Conservation (phyloP, 208 protist genomes). For the Trypanosoma boissoni region DNA sequence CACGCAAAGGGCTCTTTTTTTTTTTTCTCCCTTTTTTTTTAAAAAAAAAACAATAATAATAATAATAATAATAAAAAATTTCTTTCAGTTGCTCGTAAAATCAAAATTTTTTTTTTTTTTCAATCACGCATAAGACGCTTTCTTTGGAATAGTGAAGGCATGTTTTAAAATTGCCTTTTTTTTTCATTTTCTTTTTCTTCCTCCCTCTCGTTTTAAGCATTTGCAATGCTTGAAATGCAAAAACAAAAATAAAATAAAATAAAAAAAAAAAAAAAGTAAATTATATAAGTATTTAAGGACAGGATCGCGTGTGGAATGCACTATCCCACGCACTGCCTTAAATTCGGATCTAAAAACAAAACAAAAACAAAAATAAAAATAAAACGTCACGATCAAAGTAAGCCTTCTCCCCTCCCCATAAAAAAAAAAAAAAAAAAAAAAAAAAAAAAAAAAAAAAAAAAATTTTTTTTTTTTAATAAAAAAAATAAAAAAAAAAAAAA, state of each 20-base stretch:
- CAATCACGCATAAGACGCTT: too few species aligned
- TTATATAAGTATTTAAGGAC: neutral
- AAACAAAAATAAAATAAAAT: slow-evolving; percentile 2
- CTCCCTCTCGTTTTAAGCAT: too few species aligned
- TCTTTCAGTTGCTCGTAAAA: too few species aligned
- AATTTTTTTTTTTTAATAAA: slow-evolving; percentile 4
- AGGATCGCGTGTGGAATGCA: too few species aligned
- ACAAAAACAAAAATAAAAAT: slow-evolving; percentile 2
- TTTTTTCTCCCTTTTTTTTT: neutral
- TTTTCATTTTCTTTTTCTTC: too few species aligned
- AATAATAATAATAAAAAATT: too few species aligned
- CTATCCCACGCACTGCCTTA: too few species aligned
- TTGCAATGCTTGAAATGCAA: slow-evolving; percentile 1
- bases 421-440: slow-evolving; percentile 1
- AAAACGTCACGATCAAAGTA: neutral
- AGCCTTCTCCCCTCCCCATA: neutral
- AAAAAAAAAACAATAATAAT: neutral
- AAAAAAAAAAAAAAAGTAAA: slow-evolving; percentile 10
- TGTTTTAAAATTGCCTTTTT: too few species aligned
- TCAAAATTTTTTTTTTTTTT: neutral
- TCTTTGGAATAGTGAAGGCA: too few species aligned
- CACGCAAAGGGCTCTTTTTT: neutral
- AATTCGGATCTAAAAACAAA: neutral
- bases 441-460: slow-evolving; percentile 23
- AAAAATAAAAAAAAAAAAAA: slow-evolving; percentile 16